Evolutionary conservation across 441 rosid genomes (phyloP), one percentile per base, ranked within the genome.

Genomic region (Arabidopsis lyrata): DNA sequence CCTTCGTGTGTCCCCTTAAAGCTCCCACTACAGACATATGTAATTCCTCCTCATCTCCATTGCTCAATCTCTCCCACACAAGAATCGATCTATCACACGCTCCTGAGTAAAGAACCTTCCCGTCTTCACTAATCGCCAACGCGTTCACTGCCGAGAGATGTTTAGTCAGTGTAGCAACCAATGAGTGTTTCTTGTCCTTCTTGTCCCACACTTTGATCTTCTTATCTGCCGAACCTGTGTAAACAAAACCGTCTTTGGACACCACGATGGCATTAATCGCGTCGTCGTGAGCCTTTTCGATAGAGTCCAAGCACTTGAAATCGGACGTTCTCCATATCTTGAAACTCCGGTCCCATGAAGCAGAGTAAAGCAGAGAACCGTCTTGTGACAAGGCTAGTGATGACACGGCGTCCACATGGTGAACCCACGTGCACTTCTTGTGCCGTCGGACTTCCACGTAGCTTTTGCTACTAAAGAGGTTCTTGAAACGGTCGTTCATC

Each of bases 161-260:
- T 68, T 77, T 83, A 63, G 84, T 87, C 29, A 90, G 69, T 2
- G 85, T 81, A 18, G 83, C 82, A 9, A 86, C 82, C 14, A 81
- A 15, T 0, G 74, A 58, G 78, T 90, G 90, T 54, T 38, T 81
- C 56, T 78, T 76, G 64, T 76, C 79, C 5, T 66, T 71, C 52
- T 70, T 83, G 66, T 42, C 83, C 97, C 96, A 92, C 18, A 71
- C 86, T 79, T 86, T 88, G 35, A 92, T 84, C 68, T 75, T 88
- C 85, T 80, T 88, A 83, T 92, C 97, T 4, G 94, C 92, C 6
- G 94, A 90, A 1, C 91, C 88, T 3, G 97, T 88, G 65, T 87
- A 88, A n/a, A 88, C 79, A 65, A 78, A 68, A 14, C 89, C 91
- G 22, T 84, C 89, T 18, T 45, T 38, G 22, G 94, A 84, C 50